A percentile compares a stretch with the other conserved stretches of the same genome.
phyloP scores from a whole-genome alignment of 2,329 filamentous ascomycete species.

The Hymenoscyphus occultus region DNA sequence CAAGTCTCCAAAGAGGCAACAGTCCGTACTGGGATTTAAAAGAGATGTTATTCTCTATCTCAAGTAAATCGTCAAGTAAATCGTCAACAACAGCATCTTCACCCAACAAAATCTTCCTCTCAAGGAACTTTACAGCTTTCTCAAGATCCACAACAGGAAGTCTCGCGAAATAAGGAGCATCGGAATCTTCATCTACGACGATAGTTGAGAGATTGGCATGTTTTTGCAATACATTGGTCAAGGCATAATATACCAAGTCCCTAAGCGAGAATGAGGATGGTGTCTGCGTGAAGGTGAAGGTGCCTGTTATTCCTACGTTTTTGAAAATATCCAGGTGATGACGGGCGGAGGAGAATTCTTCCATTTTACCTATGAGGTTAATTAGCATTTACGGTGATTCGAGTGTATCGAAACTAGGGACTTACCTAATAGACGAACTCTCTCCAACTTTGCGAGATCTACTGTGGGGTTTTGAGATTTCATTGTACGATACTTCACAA shows the following conservation, averaged over 20 bases:
- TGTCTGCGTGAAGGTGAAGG: background rate
- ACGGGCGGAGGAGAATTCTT: slow-evolving; percentile 11
- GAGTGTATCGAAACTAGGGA: too few species aligned
- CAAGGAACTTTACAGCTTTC: background rate
- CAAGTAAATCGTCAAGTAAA: slow-evolving; percentile 2
- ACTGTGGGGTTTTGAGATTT: background rate
- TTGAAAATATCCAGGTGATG: slow-evolving; percentile 6
- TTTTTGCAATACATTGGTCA: background rate
- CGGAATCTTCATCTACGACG: background rate
- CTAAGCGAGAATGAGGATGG: background rate
- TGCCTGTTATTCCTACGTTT: slow-evolving; percentile 1
- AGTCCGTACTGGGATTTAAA: background rate
- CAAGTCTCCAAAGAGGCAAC: slow-evolving; percentile 8
- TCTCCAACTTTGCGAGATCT: slow-evolving; percentile 8
- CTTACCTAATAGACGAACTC: background rate
- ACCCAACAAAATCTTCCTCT: background rate
- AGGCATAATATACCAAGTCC: background rate
- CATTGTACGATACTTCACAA: background rate
- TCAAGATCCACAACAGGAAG: background rate
- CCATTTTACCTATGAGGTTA: slow-evolving; percentile 4
- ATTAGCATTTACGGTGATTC: background rate
- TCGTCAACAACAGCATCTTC: background rate
- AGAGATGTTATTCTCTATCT: background rate
- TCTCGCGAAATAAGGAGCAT: slow-evolving; percentile 5
- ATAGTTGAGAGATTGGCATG: slow-evolving; percentile 2